Evolutionary conservation across 768 basidiomycete genomes (phyloP), one percentile per base, ranked within the genome.

Genomic region (Strobilomyces echinocephalus): DNA sequence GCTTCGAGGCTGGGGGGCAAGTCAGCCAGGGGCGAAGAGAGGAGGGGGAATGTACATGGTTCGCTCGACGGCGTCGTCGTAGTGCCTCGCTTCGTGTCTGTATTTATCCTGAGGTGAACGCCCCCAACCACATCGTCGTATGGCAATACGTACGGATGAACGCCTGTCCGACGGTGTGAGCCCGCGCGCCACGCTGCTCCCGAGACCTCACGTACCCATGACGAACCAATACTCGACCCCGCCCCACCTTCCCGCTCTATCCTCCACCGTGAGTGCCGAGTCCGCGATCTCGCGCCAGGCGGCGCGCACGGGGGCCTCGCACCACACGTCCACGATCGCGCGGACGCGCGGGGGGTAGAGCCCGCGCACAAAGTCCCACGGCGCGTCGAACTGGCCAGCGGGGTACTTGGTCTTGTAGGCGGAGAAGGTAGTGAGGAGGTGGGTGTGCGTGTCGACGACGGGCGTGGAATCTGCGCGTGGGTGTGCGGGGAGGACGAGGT

Each of bases 321-420:
- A 94, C 86, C 88, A 94, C 3, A 94, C 91, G 59, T 94, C 91
- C 7, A 94, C 82, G 49, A 93, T 76, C 6, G 83, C 78, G 49
- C 80, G 72, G 4, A 91, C 81, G 35, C 77, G 77, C 28, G 78
- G 77, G 10, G 71, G 79, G 1, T 63, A 67, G 61, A 87, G 89
- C 62, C 73, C 83, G 2, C 77, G 76, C 6, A 87, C 79, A 58
- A 93, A 88, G 36, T 86, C 87, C 64, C 76, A 80, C n/a, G 88
- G 72, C n/a, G 74, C 76, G 9, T 71, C 61, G 58, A 79, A 75
- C 49, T 73, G 73, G 0, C 81, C 83, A 0, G 76, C 67, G 24
- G 77, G 80, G 66, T 91, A 94, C 50, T 80, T 82, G 35, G 61
- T 64, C 30, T 75, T 74, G 65, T 92, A 93, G 16, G 74, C 61